Conservation (phyloP, 2,329 filamentous ascomycete species). For the Sclerotinia borealis region DNA sequence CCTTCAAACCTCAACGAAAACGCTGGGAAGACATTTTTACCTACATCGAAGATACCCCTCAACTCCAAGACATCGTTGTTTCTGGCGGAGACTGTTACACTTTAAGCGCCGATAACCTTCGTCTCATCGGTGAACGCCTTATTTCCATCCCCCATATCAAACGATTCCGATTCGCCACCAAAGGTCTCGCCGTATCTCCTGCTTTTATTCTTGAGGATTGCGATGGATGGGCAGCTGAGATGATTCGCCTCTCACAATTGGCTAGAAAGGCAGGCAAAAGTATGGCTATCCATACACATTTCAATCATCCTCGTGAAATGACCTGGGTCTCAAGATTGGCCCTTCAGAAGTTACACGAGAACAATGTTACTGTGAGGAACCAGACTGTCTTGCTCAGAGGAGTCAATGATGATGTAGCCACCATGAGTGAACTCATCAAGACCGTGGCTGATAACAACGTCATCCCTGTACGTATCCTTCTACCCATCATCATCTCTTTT, state of each 20-base stretch:
- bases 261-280: conserved; percentile 50
- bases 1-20: conserved; percentile 35
- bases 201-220: conserved; percentile 45
- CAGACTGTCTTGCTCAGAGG: conserved; percentile 54
- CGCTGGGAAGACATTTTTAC: conserved; percentile 52
- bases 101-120: conserved; percentile 46
- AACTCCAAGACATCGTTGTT: conserved; percentile 53
- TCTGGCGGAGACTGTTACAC: conserved; percentile 59
- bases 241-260: conserved; percentile 45
- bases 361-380: conserved; percentile 51
- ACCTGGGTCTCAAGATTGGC: conserved; percentile 53
- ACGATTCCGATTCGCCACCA: conserved; percentile 55
- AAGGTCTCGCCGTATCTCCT: conserved; percentile 55
- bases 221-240: conserved; percentile 48
- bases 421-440: conserved; percentile 49
- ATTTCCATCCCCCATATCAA: conserved; percentile 52
- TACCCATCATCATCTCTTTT: neutral
- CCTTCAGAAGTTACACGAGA: conserved; percentile 43
- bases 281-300: conserved; percentile 58
- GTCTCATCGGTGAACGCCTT: conserved; percentile 48
- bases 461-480: conserved; percentile 42
- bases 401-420: conserved; percentile 49
- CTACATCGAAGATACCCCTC: conserved; percentile 47
- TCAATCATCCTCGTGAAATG: conserved; percentile 57
- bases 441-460: conserved; percentile 51